Percentiles rank a stretch among this genome's conserved stretches.
Conservation (phyloP, 495 filamentous ascomycete genomes). For the Lophiotrema nucula region DNA sequence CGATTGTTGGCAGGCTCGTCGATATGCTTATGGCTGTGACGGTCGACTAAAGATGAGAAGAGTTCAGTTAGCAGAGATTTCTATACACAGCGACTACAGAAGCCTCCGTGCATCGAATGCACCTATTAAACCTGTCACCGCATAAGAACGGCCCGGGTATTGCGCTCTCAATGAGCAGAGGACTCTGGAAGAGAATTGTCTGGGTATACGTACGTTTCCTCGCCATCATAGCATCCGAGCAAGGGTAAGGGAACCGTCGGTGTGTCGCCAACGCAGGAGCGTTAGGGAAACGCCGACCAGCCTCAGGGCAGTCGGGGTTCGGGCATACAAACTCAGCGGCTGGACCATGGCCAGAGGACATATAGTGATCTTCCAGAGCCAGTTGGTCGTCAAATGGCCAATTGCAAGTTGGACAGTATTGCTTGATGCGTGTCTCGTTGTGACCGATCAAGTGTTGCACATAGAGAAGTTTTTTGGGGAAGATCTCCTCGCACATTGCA, state of each 20-base stretch:
- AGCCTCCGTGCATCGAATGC: neutral
- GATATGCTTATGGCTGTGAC: neutral
- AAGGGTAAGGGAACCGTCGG: too few species aligned
- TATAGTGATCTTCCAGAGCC: neutral
- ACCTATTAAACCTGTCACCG: neutral
- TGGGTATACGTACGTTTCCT: too few species aligned
- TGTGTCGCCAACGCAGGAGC: too few species aligned
- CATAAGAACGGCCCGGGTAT: neutral
- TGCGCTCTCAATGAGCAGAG: neutral
- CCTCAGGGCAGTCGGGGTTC: too few species aligned
- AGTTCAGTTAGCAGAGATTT: neutral
- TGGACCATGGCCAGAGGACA: neutral
- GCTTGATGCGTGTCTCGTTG: neutral
- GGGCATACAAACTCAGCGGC: neutral
- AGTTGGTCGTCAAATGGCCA: neutral
- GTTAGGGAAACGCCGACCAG: too few species aligned
- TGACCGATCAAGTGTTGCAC: neutral
- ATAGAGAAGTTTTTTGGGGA: neutral
- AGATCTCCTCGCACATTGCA: neutral
- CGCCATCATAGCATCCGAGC: too few species aligned
- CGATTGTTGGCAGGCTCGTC: neutral
- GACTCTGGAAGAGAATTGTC: neutral
- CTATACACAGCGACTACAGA: neutral
- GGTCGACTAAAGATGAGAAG: neutral
- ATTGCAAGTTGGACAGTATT: neutral